phyloP scores from a whole-genome alignment of 2,329 filamentous ascomycete species.

The Teratosphaeria epicoccoides region DNA sequence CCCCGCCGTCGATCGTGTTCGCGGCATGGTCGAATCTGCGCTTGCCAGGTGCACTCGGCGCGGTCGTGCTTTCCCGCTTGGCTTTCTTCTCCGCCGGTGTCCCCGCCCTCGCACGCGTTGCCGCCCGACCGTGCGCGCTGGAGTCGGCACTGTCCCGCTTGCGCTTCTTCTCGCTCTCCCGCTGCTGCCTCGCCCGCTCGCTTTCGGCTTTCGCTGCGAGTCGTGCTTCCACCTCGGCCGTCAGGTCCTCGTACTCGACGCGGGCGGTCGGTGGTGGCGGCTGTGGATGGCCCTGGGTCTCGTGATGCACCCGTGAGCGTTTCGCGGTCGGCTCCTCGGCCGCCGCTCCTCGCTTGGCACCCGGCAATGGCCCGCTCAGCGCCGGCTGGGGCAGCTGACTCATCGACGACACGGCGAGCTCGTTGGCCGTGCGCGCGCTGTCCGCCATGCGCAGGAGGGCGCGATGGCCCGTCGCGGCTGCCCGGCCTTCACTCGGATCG shows the following conservation, averaged over 20 bases:
- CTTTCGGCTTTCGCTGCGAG: conserved; percentile 22
- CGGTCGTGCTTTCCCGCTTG: background rate
- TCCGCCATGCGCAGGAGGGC: conserved; percentile 17
- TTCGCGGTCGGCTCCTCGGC: background rate
- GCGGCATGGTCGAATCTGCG: background rate
- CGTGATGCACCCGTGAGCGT: background rate
- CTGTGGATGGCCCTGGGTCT: background rate
- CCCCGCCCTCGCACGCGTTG: conserved; percentile 48
- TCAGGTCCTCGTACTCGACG: conserved; percentile 22
- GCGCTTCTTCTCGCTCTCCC: conserved; percentile 20
- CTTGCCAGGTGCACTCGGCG: background rate
- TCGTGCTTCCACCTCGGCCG: conserved; percentile 21
- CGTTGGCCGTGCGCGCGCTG: conserved; percentile 12
- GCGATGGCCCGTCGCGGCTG: conserved; percentile 11
- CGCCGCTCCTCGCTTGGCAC: background rate
- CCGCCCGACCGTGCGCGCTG: conserved; percentile 1
- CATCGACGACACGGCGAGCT: conserved; percentile 10
- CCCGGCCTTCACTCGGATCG: conserved; percentile 15
- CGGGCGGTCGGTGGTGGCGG: background rate
- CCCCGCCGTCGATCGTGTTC: background rate
- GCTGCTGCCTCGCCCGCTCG: conserved; percentile 13
- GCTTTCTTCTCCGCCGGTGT: conserved; percentile 10
- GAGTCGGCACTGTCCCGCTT: conserved; percentile 25
- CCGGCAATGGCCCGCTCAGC: background rate
- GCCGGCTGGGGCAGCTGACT: background rate